These are phyloP conservation scores for Delitschia confertaspora DNA, from an alignment of 495 filamentous ascomycete genomes.

Conservation along the genomic window DNA sequence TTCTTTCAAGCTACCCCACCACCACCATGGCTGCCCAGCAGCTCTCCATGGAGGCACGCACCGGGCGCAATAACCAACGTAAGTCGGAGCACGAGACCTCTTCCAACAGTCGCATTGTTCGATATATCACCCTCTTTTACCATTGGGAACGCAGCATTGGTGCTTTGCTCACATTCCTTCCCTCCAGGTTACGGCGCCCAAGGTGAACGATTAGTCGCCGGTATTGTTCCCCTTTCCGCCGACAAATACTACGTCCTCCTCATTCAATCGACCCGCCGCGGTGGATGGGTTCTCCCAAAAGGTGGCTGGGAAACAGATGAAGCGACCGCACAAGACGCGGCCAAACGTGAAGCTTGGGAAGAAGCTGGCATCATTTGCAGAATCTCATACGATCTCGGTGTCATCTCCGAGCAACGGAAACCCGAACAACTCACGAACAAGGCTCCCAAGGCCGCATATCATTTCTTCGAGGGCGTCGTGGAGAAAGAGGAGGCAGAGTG, in stretches of 20 bases:
- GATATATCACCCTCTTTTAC: too few species aligned
- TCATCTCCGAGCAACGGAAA: constrained; percentile 68
- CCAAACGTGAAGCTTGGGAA: constrained; percentile 88
- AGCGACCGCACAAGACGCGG: constrained; percentile 55
- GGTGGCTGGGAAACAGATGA: constrained; percentile 97
- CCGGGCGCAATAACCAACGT: constrained; percentile 45
- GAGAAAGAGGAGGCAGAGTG: constrained; percentile 73
- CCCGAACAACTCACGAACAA: constrained; percentile 51
- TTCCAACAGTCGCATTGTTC: neutral
- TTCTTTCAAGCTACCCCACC: neutral
- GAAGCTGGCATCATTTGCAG: constrained; percentile 85
- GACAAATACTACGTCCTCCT: constrained; percentile 77
- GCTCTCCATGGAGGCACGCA: constrained; percentile 39
- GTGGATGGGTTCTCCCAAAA: constrained; percentile 93
- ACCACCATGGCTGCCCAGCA: constrained; percentile 30
- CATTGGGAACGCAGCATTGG: too few species aligned
- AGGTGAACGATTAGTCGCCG: constrained; percentile 91
- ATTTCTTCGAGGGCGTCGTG: constrained; percentile 82
- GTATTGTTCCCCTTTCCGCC: constrained; percentile 72
- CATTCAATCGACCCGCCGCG: constrained; percentile 81
- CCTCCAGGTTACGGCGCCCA: constrained; percentile 74
- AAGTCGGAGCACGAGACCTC: constrained; percentile 24
- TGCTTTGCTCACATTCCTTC: neutral
- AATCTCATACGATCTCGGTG: constrained; percentile 72
- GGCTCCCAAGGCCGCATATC: constrained; percentile 68